Conservation (phyloP, 139 green algal species). For the Haematococcus sp. region DNA sequence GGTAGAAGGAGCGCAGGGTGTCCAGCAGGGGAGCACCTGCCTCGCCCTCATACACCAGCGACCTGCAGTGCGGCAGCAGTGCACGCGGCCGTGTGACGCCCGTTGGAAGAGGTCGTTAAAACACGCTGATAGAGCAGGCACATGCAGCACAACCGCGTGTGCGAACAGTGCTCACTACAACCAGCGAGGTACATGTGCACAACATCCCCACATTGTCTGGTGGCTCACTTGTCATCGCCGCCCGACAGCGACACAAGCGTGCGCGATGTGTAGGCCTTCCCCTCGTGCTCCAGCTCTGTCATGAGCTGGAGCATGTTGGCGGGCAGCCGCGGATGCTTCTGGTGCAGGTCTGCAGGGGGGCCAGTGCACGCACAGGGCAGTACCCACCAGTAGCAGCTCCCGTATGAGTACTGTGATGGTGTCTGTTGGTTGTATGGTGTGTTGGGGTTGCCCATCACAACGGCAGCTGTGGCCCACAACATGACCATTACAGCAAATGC, state of each 20-base stretch:
- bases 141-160: no score
- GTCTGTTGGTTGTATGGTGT: no score
- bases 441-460: no score
- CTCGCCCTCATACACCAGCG: conserved; percentile 67
- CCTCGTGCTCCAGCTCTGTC: conserved; percentile 68
- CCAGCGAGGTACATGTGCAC: background rate
- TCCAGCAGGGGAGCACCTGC: conserved; percentile 38
- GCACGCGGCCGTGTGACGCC: no score
- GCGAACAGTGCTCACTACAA: no score
- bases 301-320: conserved; percentile 77
- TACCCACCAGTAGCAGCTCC: no score
- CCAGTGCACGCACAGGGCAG: no score
- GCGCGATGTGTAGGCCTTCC: conserved; percentile 49
- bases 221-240: conserved; percentile 16
- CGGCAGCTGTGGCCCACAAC: no score
- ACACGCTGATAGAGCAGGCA: background rate
- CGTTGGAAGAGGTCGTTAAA: no score
- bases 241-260: conserved; percentile 62
- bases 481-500: no score
- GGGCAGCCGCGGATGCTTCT: conserved; percentile 45
- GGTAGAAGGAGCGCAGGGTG: conserved; percentile 36
- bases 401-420: no score
- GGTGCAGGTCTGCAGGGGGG: conserved; percentile 40
- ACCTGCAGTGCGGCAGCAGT: no score
- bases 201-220: background rate